Base-by-base conservation (phyloP, 371 early-diverging fungal genomes). In the Capillidium heterosporum region DNA sequence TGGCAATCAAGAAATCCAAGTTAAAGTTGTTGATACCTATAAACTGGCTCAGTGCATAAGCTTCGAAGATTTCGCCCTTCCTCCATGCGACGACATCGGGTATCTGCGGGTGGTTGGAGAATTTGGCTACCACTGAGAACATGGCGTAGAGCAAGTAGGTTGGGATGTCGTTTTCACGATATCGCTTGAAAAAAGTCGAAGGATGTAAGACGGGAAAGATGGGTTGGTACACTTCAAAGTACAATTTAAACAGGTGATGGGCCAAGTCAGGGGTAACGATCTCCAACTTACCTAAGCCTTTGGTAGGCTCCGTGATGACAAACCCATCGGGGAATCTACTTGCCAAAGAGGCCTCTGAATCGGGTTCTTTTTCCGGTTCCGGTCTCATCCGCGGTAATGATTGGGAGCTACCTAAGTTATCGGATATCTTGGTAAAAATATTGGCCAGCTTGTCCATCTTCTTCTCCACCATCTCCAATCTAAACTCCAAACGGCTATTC, bases 401-500 rank as follows among this genome's bases (percentile, higher is more conserved):
- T 11, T 19, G 26, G 47, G 4, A 23, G 7, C 10, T 10, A 24
- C 26, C 26, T 10, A 27, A 11, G 8, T 11, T 11, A 40, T 40
- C 40, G 11, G 8, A 11, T 40, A 10, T 40, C 11, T 40, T 40
- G 24, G 10, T 7, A 17, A 47, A 47, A 24, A 47, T 19, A 24
- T 47, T 27, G 26, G 26, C 60, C 32, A 76, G 63, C 29, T 65
- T 31, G 8, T 28, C 50, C 50, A 49, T 5, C 15, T 24, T 27
- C 5, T n/a, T 68, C 61, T 84, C 84, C 61, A 81, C 68, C 57
- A 74, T 75, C 46, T 71, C 77, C 31, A 86, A 65, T 47, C 84
- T 71, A 58, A 72, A 74, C 58, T 86, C 87, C 17, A 86, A 65
- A 26, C 77, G 65, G 42, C 82, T 81, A 17, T 83, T 82, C 53